Evolutionary conservation across 306 rosid genomes (phyloP).

Genomic region (Arachis stenosperma): DNA sequence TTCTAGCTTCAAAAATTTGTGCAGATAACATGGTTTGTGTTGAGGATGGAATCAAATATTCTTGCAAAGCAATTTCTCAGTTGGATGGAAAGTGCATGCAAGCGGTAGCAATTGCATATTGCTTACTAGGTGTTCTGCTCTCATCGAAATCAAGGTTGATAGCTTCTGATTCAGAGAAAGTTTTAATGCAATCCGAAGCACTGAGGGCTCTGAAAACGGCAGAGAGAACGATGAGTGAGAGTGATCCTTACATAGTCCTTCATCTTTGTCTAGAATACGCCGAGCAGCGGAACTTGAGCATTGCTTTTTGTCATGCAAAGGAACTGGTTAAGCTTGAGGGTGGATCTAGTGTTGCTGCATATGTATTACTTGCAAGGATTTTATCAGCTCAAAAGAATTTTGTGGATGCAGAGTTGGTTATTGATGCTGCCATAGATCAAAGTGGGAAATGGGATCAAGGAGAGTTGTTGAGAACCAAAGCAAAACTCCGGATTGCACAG

Average conservation of each 20-base stretch:
- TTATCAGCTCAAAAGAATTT: constrained; percentile 80
- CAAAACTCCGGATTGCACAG: constrained; percentile 81
- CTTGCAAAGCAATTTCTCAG: constrained; percentile 57
- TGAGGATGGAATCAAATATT: constrained; percentile 69
- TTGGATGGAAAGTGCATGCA: constrained; percentile 65
- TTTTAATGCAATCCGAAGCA: constrained; percentile 66
- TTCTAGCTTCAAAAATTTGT: constrained; percentile 87
- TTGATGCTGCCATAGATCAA: constrained; percentile 86
- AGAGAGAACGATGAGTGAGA: constrained; percentile 61
- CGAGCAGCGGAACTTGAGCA: constrained; percentile 77
- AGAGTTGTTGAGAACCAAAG: constrained; percentile 78
- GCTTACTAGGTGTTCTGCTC: constrained; percentile 72
- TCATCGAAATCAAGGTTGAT: constrained; percentile 62
- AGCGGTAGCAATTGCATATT: constrained; percentile 58
- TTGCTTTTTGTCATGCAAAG: constrained; percentile 71
- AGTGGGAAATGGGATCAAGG: constrained; percentile 94
- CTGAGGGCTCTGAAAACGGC: constrained; percentile 60
- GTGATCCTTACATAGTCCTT: constrained; percentile 63
- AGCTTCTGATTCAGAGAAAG: constrained; percentile 71
- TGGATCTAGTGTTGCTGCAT: constrained; percentile 64
- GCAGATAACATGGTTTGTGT: constrained; percentile 55
- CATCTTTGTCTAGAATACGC: constrained; percentile 89
- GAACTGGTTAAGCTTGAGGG: constrained; percentile 67
- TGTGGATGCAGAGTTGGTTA: constrained; percentile 73
- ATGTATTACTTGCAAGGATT: constrained; percentile 72